Evolutionary conservation across 768 basidiomycete species (phyloP).

Genomic region (Lactarius akahatsu): DNA sequence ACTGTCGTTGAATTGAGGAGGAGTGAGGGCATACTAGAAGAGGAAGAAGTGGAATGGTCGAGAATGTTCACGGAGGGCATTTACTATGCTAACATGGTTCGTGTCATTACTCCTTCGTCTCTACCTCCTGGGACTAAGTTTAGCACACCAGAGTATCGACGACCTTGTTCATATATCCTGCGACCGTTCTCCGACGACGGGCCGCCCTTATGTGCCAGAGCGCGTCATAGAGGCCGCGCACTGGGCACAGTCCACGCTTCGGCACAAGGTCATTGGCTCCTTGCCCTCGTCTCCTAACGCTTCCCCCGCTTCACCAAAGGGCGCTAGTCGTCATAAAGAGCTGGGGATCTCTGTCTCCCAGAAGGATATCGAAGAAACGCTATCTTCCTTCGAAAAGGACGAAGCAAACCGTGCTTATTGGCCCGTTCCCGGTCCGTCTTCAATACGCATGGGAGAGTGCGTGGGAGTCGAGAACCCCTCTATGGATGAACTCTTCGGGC

Average conservation of each 20-base stretch:
- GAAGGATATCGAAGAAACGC: conserved; percentile 46
- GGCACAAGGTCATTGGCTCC: conserved; percentile 52
- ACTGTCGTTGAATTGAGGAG: conserved; percentile 73
- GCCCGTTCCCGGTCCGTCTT: conserved; percentile 66
- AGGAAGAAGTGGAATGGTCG: conserved; percentile 70
- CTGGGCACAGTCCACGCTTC: conserved; percentile 74
- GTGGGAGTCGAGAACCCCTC: conserved; percentile 51
- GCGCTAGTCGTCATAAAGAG: conserved; percentile 51
- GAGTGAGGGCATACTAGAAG: conserved; percentile 48
- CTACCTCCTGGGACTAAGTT: conserved; percentile 13
- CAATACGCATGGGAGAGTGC: conserved; percentile 72
- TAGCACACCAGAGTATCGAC: conserved; percentile 60
- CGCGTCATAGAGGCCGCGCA: conserved; percentile 69
- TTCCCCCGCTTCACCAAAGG: conserved; percentile 37
- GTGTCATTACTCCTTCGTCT: conserved; percentile 30
- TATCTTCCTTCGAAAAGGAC: conserved; percentile 31
- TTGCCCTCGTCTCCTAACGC: conserved; percentile 37
- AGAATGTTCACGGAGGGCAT: conserved; percentile 74
- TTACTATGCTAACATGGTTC: conserved; percentile 85
- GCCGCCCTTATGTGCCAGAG: conserved; percentile 66
- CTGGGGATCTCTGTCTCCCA: conserved; percentile 61
- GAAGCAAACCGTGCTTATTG: conserved; percentile 48
- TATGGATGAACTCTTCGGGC: conserved; percentile 70
- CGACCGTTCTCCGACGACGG: conserved; percentile 72
- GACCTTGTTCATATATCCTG: conserved; percentile 72